phyloP scores from a whole-genome alignment of 345 rosid genomes.

The Syzygium oleosum region DNA sequence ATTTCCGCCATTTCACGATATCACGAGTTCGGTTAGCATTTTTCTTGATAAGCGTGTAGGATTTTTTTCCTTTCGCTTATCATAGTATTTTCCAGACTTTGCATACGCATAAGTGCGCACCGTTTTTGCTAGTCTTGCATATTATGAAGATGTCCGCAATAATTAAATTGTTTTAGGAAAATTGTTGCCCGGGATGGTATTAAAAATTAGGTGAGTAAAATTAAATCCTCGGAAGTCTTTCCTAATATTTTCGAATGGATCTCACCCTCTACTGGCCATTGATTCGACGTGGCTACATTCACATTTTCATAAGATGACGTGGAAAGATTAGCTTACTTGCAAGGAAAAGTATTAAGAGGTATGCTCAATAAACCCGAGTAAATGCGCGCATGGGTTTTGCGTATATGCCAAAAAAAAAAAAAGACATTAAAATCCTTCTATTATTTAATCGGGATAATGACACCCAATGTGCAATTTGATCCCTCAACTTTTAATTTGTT shows the following conservation, averaged over 20 bases:
- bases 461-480: no score
- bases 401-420: not conserved
- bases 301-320: not conserved
- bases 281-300: no score
- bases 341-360: not conserved
- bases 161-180: not conserved
- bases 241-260: not conserved
- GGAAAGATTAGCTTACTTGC: no score
- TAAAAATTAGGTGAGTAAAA: not conserved
- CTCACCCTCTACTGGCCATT: not conserved
- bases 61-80: not conserved
- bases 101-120: not conserved
- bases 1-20: fast-evolving
- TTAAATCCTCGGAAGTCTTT: not conserved
- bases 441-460: no score
- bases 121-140: not conserved
- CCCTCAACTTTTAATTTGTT: no score
- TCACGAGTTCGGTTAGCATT: fast-evolving
- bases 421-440: not conserved
- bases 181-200: not conserved
- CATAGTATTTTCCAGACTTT: not conserved
- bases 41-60: no score
- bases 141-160: not conserved
- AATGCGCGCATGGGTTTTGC: not conserved
- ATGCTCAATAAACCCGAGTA: not conserved